phyloP scores from a whole-genome alignment of 768 basidiomycete species.

The Royoungia palumana region DNA sequence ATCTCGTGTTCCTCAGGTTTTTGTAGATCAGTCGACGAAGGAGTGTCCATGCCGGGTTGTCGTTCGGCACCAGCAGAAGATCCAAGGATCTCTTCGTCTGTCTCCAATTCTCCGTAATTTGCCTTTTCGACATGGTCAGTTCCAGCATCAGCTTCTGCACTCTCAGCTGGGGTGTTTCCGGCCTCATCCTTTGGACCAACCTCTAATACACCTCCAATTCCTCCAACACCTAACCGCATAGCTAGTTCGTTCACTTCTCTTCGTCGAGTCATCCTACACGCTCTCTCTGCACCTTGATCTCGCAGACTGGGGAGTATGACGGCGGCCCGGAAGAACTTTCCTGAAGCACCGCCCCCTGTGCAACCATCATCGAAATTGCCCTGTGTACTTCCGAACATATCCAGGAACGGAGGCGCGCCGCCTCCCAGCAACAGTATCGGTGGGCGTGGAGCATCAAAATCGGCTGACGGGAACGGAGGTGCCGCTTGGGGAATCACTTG shows the following conservation, averaged over 20 bases:
- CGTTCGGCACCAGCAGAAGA: constrained; percentile 15
- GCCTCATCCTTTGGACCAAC: background rate
- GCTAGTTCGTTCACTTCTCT: constrained; percentile 77
- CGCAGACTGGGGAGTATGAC: constrained; percentile 64
- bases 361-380: constrained; percentile 16
- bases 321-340: constrained; percentile 63
- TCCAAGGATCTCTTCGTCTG: constrained; percentile 13
- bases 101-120: constrained; percentile 15
- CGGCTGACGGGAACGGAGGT: constrained; percentile 32
- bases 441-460: constrained; percentile 22
- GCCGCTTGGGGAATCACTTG: constrained; percentile 22
- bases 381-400: constrained; percentile 22
- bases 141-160: constrained; percentile 3
- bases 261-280: constrained; percentile 57
- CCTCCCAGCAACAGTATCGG: constrained; percentile 27
- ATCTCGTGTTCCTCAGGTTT: constrained; percentile 23
- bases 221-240: constrained; percentile 80
- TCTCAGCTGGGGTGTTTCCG: background rate
- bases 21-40: constrained; percentile 3
- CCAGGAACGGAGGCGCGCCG: constrained; percentile 19
- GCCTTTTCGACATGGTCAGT: constrained; percentile 3
- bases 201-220: constrained; percentile 65
- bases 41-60: background rate
- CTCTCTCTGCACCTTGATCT: constrained; percentile 50
- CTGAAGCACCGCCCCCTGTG: constrained; percentile 12